Conservation (phyloP, 805 yeast genomes). For the Suhomyces faveliae region DNA sequence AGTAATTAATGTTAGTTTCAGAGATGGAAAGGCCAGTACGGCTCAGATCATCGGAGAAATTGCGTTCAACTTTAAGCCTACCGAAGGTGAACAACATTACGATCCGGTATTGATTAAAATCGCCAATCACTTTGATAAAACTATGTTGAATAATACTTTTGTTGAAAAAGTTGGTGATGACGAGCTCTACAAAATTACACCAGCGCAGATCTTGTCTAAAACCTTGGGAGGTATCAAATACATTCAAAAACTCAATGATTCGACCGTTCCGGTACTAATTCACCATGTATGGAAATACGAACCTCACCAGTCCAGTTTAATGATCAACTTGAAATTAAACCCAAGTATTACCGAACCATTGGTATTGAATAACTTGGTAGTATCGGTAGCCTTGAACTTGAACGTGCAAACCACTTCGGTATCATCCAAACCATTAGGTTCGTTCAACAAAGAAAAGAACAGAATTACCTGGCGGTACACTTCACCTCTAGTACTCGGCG, state of each 20-base stretch:
- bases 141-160: slow-evolving; percentile 41
- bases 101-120: slow-evolving; percentile 37
- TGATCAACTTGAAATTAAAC: slow-evolving; percentile 63
- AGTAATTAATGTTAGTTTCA: slow-evolving; percentile 69
- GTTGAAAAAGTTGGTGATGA: slow-evolving; percentile 25
- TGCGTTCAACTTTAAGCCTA: slow-evolving; percentile 64
- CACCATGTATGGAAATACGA: slow-evolving; percentile 91
- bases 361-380: slow-evolving; percentile 55
- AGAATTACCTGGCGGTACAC: slow-evolving; percentile 82
- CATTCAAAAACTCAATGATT: slow-evolving; percentile 46
- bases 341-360: slow-evolving; percentile 41
- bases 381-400: slow-evolving; percentile 56
- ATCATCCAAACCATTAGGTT: slow-evolving; percentile 87
- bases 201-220: slow-evolving; percentile 53
- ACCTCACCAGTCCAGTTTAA: slow-evolving; percentile 77
- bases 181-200: slow-evolving; percentile 43
- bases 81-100: slow-evolving; percentile 17
- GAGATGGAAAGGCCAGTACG: slow-evolving; percentile 59
- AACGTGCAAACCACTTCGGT: slow-evolving; percentile 71
- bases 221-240: slow-evolving; percentile 84
- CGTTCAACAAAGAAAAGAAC: slow-evolving; percentile 80
- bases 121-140: slow-evolving; percentile 50
- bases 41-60: slow-evolving; percentile 80
- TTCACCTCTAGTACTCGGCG: slow-evolving; percentile 38
- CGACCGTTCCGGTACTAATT: slow-evolving; percentile 62